These are phyloP conservation scores for Rhazya stricta DNA, from an alignment of 257 asterid species.

Conservation along the genomic window DNA sequence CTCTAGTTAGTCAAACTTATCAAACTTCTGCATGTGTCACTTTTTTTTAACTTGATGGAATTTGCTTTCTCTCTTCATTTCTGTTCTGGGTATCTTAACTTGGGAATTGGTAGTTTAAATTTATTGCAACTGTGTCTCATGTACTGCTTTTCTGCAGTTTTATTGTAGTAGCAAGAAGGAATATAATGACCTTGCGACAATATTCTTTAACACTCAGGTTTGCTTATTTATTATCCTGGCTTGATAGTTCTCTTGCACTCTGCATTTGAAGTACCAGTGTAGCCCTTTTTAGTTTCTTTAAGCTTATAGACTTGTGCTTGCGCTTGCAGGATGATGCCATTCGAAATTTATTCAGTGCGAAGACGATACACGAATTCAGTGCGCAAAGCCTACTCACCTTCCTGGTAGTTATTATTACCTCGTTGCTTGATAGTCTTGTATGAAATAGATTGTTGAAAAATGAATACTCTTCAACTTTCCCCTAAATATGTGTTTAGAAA, in stretches of 20 bases:
- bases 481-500: background rate
- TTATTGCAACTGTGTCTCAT: constrained; percentile 13
- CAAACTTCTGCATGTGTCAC: background rate
- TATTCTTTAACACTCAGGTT: constrained; percentile 98
- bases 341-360: constrained; percentile 95
- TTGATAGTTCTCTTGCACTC: background rate
- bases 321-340: constrained; percentile 94
- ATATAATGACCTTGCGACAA: constrained; percentile 95
- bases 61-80: background rate
- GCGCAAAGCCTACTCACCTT: constrained; percentile 87
- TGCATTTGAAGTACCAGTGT: background rate
- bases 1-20: background rate
- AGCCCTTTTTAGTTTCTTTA: constrained; percentile 9
- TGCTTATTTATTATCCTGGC: constrained; percentile 14
- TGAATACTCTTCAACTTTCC: background rate
- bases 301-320: constrained; percentile 33
- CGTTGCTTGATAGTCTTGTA: constrained; percentile 4
- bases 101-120: background rate
- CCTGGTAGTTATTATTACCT: constrained; percentile 49
- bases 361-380: constrained; percentile 90
- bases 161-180: constrained; percentile 66
- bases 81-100: background rate
- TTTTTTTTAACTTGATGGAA: background rate
- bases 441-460: background rate
- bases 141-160: constrained; percentile 49